Evolutionary conservation across 352 stramenopile species (phyloP).

Genomic region (Pythium sp.): DNA sequence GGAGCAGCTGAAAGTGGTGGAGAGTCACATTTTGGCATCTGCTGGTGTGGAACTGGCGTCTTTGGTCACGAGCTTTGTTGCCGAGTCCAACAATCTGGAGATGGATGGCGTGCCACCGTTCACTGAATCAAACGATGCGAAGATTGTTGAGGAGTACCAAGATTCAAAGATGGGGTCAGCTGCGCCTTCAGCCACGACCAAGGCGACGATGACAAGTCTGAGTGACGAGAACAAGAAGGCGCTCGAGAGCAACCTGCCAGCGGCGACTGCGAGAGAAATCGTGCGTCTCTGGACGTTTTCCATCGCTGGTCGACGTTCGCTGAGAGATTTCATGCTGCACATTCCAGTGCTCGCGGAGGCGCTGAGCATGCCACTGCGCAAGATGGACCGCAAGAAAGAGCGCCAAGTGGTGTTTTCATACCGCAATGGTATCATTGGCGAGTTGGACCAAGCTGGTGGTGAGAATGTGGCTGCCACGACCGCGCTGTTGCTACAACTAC

Average conservation of each 20-base stretch:
- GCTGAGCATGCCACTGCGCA: conserved; percentile 74
- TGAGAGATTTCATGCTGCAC: conserved; percentile 63
- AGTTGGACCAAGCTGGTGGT: conserved; percentile 33
- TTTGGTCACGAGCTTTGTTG: conserved; percentile 65
- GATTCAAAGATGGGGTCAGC: not conserved
- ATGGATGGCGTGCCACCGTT: conserved; percentile 49
- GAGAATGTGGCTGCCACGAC: conserved; percentile 29
- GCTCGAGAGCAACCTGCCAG: conserved; percentile 53
- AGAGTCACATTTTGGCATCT: conserved; percentile 53
- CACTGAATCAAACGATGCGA: not conserved
- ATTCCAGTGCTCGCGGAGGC: conserved; percentile 51
- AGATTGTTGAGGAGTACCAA: conserved; percentile 1
- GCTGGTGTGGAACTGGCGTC: conserved; percentile 47
- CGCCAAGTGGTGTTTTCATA: conserved; percentile 66
- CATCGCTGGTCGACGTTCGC: conserved; percentile 49
- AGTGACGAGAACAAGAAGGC: conserved; percentile 64
- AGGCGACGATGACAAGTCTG: conserved; percentile 28
- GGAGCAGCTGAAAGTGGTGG: conserved; percentile 49
- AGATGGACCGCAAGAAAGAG: conserved; percentile 83
- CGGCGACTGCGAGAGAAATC: conserved; percentile 46
- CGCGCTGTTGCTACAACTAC: conserved; percentile 45
- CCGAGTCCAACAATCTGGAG: conserved; percentile 56
- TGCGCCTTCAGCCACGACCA: not conserved
- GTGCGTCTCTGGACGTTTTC: conserved; percentile 71
- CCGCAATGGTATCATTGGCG: conserved; percentile 42